Base-by-base conservation (phyloP, 768 basidiomycete genomes). In the Russula brevipes region DNA sequence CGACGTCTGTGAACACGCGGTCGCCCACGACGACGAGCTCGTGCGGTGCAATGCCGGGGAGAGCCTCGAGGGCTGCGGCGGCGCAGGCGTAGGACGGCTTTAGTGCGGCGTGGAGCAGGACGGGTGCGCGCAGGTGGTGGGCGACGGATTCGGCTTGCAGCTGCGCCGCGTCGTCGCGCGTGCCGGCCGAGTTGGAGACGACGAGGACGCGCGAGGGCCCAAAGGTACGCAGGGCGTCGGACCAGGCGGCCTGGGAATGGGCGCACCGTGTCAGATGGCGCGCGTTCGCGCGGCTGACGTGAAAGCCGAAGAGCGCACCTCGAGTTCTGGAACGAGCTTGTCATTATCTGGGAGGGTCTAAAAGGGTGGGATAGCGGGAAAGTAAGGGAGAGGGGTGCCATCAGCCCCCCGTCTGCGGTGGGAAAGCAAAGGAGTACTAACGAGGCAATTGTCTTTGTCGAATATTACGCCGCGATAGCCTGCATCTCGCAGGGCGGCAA, bases 381-480 rank as follows among this genome's bases (percentile, higher is more conserved):
- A 16, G 41, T 11, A 16, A 4, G 4, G 94, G 95, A 92, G 95
- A 54, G 31, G 45, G n/a, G 31, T 17, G 10, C 24, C 3, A 35
- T 39, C 39, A 59, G 57, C 11, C 69, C 24, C 24, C 24, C 10
- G 24, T 12, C 31, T 36, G 10, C 10, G 19, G 1, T 39, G 16
- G 38, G 16, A 35, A 7, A 6, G 36, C 19, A 44, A 38, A 31
- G 11, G 35, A 8, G 1, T 41, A 53, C 53, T 5, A 17, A 92
- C 96, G 67, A 98, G 76, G 71, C 96, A 98, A 69, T 99, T 98
- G 72, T 99, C 96, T 76, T 98, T 98, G 81, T 98, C 96, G 68
- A 98, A 89, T 1, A 99, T 85, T 3, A 88, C 91, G n/a, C 90
- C 94, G 51, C 85, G 83, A 72, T 92, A 94, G 5, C 95, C 94